Evolutionary conservation across 2,329 filamentous ascomycete genomes (phyloP).

Genomic region (Alternaria sp.): DNA sequence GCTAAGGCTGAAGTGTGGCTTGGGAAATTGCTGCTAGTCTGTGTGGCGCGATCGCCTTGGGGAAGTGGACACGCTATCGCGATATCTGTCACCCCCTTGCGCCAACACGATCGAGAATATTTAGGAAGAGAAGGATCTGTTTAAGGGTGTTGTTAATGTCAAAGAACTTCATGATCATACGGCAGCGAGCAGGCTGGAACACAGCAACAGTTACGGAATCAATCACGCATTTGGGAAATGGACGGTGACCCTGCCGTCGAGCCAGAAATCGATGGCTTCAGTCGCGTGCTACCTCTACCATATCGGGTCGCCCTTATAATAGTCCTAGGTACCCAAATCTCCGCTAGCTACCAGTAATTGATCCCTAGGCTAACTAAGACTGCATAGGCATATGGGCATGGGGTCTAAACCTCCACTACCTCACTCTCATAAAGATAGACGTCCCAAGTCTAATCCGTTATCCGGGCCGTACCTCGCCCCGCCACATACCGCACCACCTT

Average conservation of each 20-base stretch:
- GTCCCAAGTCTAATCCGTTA: conserved; percentile 88
- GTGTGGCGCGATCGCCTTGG: conserved; percentile 26
- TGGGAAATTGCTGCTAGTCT: conserved; percentile 18
- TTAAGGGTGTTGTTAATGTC: conserved; percentile 1
- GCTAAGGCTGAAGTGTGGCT: conserved; percentile 15
- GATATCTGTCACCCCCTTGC: conserved; percentile 29
- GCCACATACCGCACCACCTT: conserved; percentile 76
- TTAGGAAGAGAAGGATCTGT: conserved; percentile 18
- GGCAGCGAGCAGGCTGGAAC: conserved; percentile 31
- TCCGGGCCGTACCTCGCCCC: conserved; percentile 73
- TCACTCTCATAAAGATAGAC: conserved; percentile 82
- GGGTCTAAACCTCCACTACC: conserved; percentile 89
- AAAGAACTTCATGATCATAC: conserved; percentile 29
- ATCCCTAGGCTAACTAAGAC: not conserved
- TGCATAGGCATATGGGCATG: conserved; percentile 87
- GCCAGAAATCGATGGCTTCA: conserved; percentile 79
- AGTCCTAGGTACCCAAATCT: conserved; percentile 72
- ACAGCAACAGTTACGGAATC: conserved; percentile 31
- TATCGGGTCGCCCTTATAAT: conserved; percentile 88
- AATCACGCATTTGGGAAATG: conserved; percentile 58
- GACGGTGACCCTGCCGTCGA: conserved; percentile 78
- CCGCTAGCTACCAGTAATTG: not conserved
- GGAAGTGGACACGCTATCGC: conserved; percentile 46
- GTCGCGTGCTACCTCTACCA: conserved; percentile 84
- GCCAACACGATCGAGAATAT: conserved; percentile 13